Evolutionary conservation across 75 land plant genomes (phyloP).

Genomic region (Azolla pinnata): DNA sequence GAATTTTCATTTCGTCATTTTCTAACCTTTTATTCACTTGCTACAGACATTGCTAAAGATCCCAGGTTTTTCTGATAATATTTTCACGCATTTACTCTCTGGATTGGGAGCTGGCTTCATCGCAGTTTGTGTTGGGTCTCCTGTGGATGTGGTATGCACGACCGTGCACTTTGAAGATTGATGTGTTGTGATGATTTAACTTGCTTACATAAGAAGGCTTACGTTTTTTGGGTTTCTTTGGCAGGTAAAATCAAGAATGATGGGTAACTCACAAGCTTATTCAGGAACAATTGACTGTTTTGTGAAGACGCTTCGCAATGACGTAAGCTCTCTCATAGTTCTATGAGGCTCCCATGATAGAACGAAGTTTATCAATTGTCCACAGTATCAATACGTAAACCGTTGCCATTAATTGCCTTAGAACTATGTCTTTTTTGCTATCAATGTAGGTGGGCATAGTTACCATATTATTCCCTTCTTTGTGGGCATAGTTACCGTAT

Average conservation of each 20-base stretch:
- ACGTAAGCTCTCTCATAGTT: conserved; percentile 37
- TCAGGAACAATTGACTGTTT: conserved; percentile 89
- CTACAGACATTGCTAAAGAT: conserved; percentile 76
- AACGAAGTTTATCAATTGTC: too few species aligned
- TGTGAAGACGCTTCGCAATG: conserved; percentile 81
- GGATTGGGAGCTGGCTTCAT: conserved; percentile 96
- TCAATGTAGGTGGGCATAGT: too few species aligned
- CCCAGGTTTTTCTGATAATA: conserved; percentile 87
- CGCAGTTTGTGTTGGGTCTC: conserved; percentile 98
- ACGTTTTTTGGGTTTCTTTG: not conserved
- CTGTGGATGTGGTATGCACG: conserved; percentile 90
- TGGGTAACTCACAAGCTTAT: conserved; percentile 77
- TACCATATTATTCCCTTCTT: too few species aligned
- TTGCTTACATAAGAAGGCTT: not conserved
- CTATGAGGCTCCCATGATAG: not conserved
- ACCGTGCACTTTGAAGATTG: not conserved
- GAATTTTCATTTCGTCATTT: too few species aligned
- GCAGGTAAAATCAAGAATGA: conserved; percentile 98
- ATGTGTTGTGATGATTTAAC: not conserved
- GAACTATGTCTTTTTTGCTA: too few species aligned
- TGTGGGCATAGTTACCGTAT: too few species aligned
- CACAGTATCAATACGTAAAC: too few species aligned
- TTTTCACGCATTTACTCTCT: conserved; percentile 80
- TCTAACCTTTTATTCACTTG: too few species aligned
- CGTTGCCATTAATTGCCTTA: too few species aligned